Percentiles rank a stretch among this genome's conserved stretches.
Evolutionary conservation across 2,329 filamentous ascomycete genomes (phyloP).

Genomic region (Calonectria honghensis): DNA sequence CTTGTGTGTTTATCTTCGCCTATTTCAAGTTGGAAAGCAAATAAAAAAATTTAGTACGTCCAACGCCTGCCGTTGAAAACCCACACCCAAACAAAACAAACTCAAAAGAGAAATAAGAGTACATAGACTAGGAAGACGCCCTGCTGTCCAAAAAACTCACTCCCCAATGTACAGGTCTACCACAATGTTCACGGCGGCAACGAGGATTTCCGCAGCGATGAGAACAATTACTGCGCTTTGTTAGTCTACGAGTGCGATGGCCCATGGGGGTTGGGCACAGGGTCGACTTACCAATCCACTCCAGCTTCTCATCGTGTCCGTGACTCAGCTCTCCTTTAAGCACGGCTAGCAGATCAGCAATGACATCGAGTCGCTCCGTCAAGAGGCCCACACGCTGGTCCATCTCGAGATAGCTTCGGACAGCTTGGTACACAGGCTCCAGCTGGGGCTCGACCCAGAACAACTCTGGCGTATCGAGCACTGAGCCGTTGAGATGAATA

Average conservation of each 20-base stretch:
- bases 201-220: slow-evolving; percentile 95
- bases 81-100: slow-evolving; percentile 14
- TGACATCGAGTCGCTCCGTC: slow-evolving; percentile 90
- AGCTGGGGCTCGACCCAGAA: slow-evolving; percentile 99
- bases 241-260: not conserved
- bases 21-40: slow-evolving; percentile 29
- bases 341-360: slow-evolving; percentile 93
- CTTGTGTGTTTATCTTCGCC: slow-evolving; percentile 6
- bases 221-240: slow-evolving; percentile 85
- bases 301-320: slow-evolving; percentile 90
- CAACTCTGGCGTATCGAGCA: slow-evolving; percentile 96
- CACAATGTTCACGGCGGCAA: slow-evolving; percentile 94
- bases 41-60: slow-evolving; percentile 27
- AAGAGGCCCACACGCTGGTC: slow-evolving; percentile 93
- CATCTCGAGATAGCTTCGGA: slow-evolving; percentile 97
- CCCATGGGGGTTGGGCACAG: not conserved
- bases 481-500: slow-evolving; percentile 97
- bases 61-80: slow-evolving; percentile 18
- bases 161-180: slow-evolving; percentile 86
- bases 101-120: not conserved
- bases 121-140: slow-evolving; percentile 5
- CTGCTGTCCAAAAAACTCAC: slow-evolving; percentile 47
- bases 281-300: slow-evolving; percentile 86
- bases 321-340: slow-evolving; percentile 97
- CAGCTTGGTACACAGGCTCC: slow-evolving; percentile 96